These are phyloP conservation scores for Macadamia integrifolia DNA, from an alignment of 164 flowering plant species.

Conservation along the genomic window DNA sequence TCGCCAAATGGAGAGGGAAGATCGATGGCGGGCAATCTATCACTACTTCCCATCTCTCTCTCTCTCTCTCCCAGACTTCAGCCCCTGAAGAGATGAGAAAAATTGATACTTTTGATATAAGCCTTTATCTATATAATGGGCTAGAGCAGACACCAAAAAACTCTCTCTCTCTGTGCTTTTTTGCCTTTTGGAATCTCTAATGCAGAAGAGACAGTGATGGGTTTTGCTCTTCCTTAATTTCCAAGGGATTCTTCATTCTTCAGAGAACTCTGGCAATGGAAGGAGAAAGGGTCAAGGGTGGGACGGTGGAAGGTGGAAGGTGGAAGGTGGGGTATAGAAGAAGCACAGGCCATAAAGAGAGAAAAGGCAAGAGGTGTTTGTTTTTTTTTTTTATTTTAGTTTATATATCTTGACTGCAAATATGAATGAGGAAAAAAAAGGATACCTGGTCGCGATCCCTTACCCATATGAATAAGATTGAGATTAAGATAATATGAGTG, in stretches of 20 bases:
- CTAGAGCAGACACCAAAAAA: not conserved
- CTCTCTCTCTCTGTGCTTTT: not conserved
- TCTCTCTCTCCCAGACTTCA: slow-evolving; percentile 56
- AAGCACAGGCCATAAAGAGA: no score
- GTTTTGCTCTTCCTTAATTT: slow-evolving; percentile 1
- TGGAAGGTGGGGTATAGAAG: not conserved
- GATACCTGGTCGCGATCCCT: no score
- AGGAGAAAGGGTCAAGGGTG: not conserved
- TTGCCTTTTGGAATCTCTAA: not conserved
- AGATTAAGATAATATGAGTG: no score
- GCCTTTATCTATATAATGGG: no score
- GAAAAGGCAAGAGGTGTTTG: no score
- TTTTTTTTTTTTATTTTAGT: no score
- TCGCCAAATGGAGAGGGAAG: slow-evolving; percentile 67
- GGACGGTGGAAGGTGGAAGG: no score
- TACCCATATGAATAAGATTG: no score
- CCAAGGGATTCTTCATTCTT: not conserved
- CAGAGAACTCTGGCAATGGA: slow-evolving; percentile 2
- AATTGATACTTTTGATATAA: slow-evolving; percentile 21
- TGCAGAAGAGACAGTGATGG: not conserved
- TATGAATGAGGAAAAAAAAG: no score
- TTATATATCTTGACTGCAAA: no score
- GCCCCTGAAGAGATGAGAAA: slow-evolving; percentile 75
- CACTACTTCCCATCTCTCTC: slow-evolving; percentile 27
- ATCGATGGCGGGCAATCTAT: slow-evolving; percentile 13